These are phyloP conservation scores for Penicillium sp. DNA, from an alignment of 2,329 filamentous ascomycete genomes.

Conservation along the genomic window DNA sequence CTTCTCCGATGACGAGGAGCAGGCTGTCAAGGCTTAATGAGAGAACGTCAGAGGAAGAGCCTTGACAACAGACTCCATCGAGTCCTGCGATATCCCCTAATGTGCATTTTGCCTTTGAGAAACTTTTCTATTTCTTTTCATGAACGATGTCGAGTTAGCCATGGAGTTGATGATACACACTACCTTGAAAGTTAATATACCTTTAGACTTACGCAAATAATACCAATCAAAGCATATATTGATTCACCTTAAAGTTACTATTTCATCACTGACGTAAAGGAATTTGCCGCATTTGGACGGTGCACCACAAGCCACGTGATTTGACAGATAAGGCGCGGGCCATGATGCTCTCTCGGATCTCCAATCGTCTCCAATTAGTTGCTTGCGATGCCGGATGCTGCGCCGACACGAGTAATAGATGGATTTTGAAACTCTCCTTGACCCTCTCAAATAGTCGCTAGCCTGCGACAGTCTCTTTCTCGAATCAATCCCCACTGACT, in stretches of 20 bases:
- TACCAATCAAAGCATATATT: background rate
- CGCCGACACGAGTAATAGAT: background rate
- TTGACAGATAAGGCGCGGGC: slow-evolving; percentile 9
- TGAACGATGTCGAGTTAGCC: background rate
- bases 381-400: slow-evolving; percentile 2
- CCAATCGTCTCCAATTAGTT: slow-evolving; percentile 13
- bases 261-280: slow-evolving; percentile 11
- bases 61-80: no score
- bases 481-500: background rate
- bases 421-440: background rate
- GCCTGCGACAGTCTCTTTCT: background rate
- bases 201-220: background rate
- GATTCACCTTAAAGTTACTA: background rate
- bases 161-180: background rate
- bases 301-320: slow-evolving; percentile 23
- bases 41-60: background rate
- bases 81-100: background rate
- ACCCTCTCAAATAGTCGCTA: background rate
- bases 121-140: background rate
- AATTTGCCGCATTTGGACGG: slow-evolving; percentile 16
- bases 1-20: slow-evolving; percentile 59
- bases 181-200: background rate
- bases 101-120: background rate
- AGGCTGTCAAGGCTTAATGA: slow-evolving; percentile 20
- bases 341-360: slow-evolving; percentile 12